A percentile compares a stretch with the other conserved stretches of the same genome.
These are phyloP conservation scores for Brassica balearica DNA, from an alignment of 441 rosid species.

Conservation along the genomic window DNA sequence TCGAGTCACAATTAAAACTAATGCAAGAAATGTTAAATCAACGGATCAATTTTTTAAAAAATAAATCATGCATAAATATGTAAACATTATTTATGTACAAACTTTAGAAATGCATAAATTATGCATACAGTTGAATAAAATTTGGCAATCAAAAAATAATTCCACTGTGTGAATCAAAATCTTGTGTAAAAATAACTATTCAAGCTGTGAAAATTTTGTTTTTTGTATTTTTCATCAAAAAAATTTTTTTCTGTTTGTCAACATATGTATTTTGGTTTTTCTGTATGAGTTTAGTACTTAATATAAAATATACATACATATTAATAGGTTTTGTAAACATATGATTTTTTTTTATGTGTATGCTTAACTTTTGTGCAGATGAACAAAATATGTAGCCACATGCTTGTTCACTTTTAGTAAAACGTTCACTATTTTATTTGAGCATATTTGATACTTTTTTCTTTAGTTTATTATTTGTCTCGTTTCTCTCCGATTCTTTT, in stretches of 20 bases:
- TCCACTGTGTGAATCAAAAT: neutral
- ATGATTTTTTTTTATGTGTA: neutral
- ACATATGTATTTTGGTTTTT: neutral
- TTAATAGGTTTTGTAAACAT: slow-evolving; percentile 3
- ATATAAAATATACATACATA: neutral
- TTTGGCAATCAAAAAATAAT: neutral
- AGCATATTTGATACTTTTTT: slow-evolving; percentile 29
- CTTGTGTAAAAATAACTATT: neutral
- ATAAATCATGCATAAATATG: too few species aligned
- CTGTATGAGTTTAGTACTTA: neutral
- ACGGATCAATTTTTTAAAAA: neutral
- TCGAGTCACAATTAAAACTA: neutral
- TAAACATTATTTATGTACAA: neutral
- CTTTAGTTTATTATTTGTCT: slow-evolving; percentile 8
- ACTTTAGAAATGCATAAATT: neutral
- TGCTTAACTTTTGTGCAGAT: slow-evolving; percentile 18
- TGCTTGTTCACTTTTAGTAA: slow-evolving; percentile 34
- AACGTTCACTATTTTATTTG: slow-evolving; percentile 35
- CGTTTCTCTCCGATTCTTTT: slow-evolving; percentile 16
- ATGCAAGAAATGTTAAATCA: neutral
- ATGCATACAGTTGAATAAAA: neutral
- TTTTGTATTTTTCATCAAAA: too few species aligned
- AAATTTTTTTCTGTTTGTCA: slow-evolving; percentile 5
- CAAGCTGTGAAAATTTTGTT: neutral
- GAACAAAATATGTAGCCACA: slow-evolving; percentile 36